Percentiles rank a stretch among this genome's conserved stretches.
Conservation (phyloP, 352 stramenopile genomes). For the Globisporangium uncinulatum region DNA sequence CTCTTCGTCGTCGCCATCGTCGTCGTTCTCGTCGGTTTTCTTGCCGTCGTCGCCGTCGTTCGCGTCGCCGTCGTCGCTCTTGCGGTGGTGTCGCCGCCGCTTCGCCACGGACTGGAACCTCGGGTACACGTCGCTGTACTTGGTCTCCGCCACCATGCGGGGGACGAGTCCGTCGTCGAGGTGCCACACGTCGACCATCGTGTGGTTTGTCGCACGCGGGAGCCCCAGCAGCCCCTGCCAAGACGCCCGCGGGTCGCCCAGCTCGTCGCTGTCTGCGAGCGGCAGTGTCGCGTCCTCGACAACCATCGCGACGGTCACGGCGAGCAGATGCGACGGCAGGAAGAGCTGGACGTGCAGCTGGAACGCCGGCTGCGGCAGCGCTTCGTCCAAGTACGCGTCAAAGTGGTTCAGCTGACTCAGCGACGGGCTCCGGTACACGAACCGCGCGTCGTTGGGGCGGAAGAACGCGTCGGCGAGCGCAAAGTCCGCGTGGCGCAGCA, state of each 20-base stretch:
- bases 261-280: slow-evolving; percentile 15
- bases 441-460: slow-evolving; percentile 47
- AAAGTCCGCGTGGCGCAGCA: slow-evolving; percentile 44
- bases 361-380: slow-evolving; percentile 31
- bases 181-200: slow-evolving; percentile 78
- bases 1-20: slow-evolving; percentile 52
- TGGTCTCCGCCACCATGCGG: slow-evolving; percentile 55
- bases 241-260: slow-evolving; percentile 31
- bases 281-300: slow-evolving; percentile 18
- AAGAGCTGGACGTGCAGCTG: slow-evolving; percentile 48
- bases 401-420: slow-evolving; percentile 51
- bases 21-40: slow-evolving; percentile 45
- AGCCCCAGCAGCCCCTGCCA: slow-evolving; percentile 64
- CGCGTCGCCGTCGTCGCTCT: slow-evolving; percentile 30
- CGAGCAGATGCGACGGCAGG: slow-evolving; percentile 34
- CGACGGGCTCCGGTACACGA: slow-evolving; percentile 58
- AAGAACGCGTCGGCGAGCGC: slow-evolving; percentile 26
- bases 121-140: slow-evolving; percentile 53
- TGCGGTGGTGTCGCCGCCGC: slow-evolving; percentile 25
- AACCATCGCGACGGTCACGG: slow-evolving; percentile 43
- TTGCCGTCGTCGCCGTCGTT: slow-evolving; percentile 40
- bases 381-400: slow-evolving; percentile 61
- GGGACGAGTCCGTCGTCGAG: slow-evolving; percentile 40
- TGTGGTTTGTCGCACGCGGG: slow-evolving; percentile 42
- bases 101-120: slow-evolving; percentile 46